Conservation (phyloP, 345 rosid genomes). For the Pistacia atlantica region DNA sequence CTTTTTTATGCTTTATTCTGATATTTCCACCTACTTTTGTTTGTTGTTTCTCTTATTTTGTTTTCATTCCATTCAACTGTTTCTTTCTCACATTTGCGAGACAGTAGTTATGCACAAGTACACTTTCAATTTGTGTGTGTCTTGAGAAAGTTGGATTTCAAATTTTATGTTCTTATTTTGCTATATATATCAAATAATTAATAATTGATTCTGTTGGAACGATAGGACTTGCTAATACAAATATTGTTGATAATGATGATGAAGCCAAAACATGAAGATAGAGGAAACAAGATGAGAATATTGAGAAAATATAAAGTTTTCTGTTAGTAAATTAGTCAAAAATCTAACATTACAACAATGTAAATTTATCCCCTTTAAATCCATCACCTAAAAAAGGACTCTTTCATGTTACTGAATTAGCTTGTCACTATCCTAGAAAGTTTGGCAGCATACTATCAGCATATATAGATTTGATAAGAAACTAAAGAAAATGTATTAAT, state of each 20-base stretch:
- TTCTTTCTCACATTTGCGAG: not conserved
- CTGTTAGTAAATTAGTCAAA: too few relatives aligned
- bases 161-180: not conserved
- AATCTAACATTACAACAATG: too few relatives aligned
- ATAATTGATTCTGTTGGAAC: not conserved
- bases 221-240: not conserved
- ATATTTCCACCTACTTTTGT: not conserved
- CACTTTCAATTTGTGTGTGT: not conserved
- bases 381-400: too few relatives aligned
- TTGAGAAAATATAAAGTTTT: not conserved
- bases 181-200: not conserved
- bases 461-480: too few relatives aligned
- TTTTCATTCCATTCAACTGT: not conserved
- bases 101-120: not conserved
- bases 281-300: not conserved
- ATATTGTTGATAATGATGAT: not conserved
- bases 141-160: not conserved
- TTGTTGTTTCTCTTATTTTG: not conserved
- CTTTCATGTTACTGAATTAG: too few relatives aligned
- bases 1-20: not conserved
- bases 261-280: not conserved
- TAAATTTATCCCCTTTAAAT: too few relatives aligned
- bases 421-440: too few relatives aligned
- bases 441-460: too few relatives aligned
- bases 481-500: too few relatives aligned